Evolutionary conservation across 768 basidiomycete genomes (phyloP).

Genomic region (Ramaria sp.): DNA sequence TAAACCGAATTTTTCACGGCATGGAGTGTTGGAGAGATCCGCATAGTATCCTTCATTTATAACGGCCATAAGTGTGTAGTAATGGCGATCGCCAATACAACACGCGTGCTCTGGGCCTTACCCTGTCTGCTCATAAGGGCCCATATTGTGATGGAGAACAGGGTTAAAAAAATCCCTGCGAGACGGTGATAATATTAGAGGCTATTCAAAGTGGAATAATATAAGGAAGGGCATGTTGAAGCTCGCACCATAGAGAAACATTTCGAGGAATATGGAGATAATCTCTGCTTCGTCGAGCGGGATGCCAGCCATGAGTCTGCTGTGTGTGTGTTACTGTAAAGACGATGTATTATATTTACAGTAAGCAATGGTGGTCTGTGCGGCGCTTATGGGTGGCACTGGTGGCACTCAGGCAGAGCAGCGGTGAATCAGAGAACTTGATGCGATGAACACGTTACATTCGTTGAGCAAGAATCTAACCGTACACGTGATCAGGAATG

Average conservation of each 20-base stretch:
- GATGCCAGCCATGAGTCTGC: background rate
- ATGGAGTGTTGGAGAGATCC: background rate
- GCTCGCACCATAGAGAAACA: background rate
- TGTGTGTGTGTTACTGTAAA: no score
- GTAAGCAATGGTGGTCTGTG: no score
- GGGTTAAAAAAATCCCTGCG: background rate
- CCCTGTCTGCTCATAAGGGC: background rate
- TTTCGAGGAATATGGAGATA: background rate
- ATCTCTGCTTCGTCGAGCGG: constrained; percentile 4
- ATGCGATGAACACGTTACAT: no score
- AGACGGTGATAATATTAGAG: background rate
- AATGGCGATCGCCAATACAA: background rate
- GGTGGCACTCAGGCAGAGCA: no score
- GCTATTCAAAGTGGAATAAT: no score
- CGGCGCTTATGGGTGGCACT: no score
- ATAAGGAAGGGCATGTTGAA: no score
- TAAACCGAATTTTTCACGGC: background rate
- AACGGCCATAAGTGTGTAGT: background rate
- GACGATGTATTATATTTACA: no score
- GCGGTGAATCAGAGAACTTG: no score
- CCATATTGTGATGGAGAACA: background rate
- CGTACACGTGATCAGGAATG: no score
- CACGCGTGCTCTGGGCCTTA: background rate
- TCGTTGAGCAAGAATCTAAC: no score
- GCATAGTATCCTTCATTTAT: background rate